Evolutionary conservation across 441 rosid genomes (phyloP), one percentile per base, ranked within the genome.

Genomic region (Croton laevigatus): DNA sequence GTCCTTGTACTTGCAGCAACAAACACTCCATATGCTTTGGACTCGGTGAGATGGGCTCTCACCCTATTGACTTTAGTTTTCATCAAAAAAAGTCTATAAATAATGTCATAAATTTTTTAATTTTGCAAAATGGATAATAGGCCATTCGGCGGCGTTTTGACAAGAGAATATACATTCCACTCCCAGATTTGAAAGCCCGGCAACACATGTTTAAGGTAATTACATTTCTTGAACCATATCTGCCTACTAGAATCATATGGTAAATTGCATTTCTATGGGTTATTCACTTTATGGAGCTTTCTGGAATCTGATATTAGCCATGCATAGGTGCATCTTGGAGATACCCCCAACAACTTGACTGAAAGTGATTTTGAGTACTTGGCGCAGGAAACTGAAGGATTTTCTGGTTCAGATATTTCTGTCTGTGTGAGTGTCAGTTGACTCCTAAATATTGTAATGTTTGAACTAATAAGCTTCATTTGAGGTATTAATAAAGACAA

Each of bases 1-100:
- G 98, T 94, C 76, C 97, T 94, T 66, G 91, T 94, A 75, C 97
- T 94, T 79, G 96, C 98, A 45, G 99, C 99, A 38, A 94, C 98
- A 64, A 92, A 92, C 78, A 90, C 98, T 63, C 99, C 99, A 7
- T 92, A 94, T 82, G 93, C 98, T 17, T 83, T 94, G 62, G 98
- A 92, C 85, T 97, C 87, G 93, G 98, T 90, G 32, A 65, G 64
- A 62, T 45, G 54, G 59, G 44, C 48, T 27, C 38, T 66, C 59
- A 2, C 13, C 49, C 54, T 73, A 69, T 48, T 64, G 59, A 73
- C 22, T 17, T 23, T 62, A 48, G 61, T 60, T 62, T 5, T 69
- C 46, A 17, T 75, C n/a, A 65, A 65, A 65, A 61, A 11, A 19
- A 53, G 59, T 71, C 73, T 27, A 58, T 66, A 67, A n/a, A 32